These are phyloP conservation scores for Cicer chorassanicum DNA, from an alignment of 306 rosid genomes.

Conservation along the genomic window DNA sequence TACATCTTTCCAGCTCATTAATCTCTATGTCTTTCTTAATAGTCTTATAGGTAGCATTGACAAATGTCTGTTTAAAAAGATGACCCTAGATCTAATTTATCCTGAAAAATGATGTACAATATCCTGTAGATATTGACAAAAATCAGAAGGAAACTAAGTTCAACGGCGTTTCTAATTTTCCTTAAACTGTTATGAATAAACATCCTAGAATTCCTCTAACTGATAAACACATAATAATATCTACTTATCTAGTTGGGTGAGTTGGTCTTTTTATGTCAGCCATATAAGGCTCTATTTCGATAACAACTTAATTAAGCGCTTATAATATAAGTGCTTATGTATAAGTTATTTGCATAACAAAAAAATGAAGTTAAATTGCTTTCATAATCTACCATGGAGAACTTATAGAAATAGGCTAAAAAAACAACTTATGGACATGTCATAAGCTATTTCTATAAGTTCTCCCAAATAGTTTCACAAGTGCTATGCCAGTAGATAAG, in stretches of 20 bases:
- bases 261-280: conserved; percentile 14
- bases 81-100: not conserved
- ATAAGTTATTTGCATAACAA: too few relatives aligned
- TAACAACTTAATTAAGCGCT: too few relatives aligned
- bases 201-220: conserved; percentile 8
- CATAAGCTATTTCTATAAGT: not conserved
- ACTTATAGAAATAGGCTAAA: not conserved
- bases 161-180: not conserved
- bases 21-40: too few relatives aligned
- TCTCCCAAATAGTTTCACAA: not conserved
- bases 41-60: not conserved
- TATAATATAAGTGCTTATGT: too few relatives aligned
- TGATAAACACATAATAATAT: conserved; percentile 18
- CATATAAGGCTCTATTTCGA: not conserved
- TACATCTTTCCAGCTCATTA: too few relatives aligned
- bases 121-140: conserved; percentile 14
- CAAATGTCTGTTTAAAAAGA: conserved; percentile 26
- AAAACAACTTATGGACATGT: not conserved
- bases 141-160: not conserved
- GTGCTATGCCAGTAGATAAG: not conserved
- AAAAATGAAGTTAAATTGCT: not conserved
- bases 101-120: not conserved
- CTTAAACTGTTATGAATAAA: not conserved
- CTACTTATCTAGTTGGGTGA: not conserved
- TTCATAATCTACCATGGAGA: not conserved